phyloP scores from a whole-genome alignment of 208 protist genomes.

The Jaenimonas drosophilae region DNA sequence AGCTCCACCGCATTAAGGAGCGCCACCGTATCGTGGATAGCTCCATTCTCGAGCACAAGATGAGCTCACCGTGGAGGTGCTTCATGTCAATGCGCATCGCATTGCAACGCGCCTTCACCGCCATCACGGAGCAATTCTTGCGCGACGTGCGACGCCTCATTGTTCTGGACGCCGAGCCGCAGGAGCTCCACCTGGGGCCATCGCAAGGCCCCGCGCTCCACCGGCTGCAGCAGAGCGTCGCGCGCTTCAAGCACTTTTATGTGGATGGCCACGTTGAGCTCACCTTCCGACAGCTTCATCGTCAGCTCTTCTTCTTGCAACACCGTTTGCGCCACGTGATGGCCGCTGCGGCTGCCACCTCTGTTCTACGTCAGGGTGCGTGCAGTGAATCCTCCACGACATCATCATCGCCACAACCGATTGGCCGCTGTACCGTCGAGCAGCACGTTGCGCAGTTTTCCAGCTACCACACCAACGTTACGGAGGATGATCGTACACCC shows the following conservation, averaged over 20 bases:
- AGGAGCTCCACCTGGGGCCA: conserved; percentile 5
- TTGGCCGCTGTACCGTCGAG: neutral
- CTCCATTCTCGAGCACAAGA: conserved; percentile 16
- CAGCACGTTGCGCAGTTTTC: neutral
- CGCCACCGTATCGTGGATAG: conserved; percentile 1
- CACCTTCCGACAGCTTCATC: neutral
- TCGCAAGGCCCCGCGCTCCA: conserved; percentile 11
- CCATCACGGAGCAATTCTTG: conserved; percentile 20
- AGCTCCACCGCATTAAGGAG: conserved; percentile 5
- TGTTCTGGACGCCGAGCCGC: conserved; percentile 11
- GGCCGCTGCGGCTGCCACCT: too few relatives aligned
- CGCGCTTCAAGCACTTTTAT: conserved; percentile 20
- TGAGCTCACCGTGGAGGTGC: conserved; percentile 7
- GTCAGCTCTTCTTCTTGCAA: too few relatives aligned
- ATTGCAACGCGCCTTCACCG: conserved; percentile 20
- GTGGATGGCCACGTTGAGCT: conserved; percentile 5
- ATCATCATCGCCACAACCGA: neutral
- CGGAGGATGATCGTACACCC: too few relatives aligned
- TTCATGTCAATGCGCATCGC: conserved; percentile 9
- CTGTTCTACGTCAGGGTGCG: neutral
- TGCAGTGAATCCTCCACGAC: neutral
- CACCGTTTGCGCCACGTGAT: neutral
- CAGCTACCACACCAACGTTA: too few relatives aligned
- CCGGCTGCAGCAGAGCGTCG: conserved; percentile 7
- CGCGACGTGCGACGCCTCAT: conserved; percentile 32